phyloP scores from a whole-genome alignment of 768 basidiomycete species.

The Suillus clintonianus region DNA sequence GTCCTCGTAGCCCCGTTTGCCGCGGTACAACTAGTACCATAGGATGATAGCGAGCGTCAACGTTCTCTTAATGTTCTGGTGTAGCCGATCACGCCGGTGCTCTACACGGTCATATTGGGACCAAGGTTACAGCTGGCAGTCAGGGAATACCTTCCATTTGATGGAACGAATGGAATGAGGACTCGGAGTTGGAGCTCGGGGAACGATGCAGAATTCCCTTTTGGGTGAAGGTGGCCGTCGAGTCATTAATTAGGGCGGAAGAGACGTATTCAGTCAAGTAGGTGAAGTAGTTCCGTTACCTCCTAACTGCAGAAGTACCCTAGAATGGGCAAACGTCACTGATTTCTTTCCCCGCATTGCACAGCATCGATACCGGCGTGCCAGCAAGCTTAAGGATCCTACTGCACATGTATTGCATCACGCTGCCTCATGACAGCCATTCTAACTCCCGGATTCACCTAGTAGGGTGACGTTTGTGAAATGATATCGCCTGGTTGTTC shows the following conservation, averaged over 20 bases:
- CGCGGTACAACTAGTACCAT: background rate
- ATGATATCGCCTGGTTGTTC: background rate
- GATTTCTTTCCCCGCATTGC: slow-evolving; percentile 1
- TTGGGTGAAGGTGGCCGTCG: background rate
- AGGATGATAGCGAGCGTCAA: background rate
- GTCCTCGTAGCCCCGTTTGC: background rate
- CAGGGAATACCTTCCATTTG: slow-evolving; percentile 8
- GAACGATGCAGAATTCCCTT: background rate
- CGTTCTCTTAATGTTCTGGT: too few relatives aligned
- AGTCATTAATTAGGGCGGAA: background rate
- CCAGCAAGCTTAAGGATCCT: too few relatives aligned
- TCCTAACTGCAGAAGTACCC: background rate
- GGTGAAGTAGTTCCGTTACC: background rate
- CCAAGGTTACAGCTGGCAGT: background rate
- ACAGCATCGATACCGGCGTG: too few relatives aligned
- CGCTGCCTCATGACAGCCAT: background rate
- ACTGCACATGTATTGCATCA: background rate
- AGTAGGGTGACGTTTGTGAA: slow-evolving; percentile 1
- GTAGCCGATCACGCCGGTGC: background rate
- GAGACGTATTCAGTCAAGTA: background rate
- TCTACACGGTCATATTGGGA: background rate
- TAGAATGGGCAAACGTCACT: background rate
- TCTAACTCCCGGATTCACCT: background rate
- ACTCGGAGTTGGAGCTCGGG: background rate
- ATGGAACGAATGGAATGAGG: background rate